Percentiles rank a stretch among this genome's conserved stretches.
Evolutionary conservation across 495 filamentous ascomycete genomes (phyloP).

Genomic region (Usnea hakonensis): DNA sequence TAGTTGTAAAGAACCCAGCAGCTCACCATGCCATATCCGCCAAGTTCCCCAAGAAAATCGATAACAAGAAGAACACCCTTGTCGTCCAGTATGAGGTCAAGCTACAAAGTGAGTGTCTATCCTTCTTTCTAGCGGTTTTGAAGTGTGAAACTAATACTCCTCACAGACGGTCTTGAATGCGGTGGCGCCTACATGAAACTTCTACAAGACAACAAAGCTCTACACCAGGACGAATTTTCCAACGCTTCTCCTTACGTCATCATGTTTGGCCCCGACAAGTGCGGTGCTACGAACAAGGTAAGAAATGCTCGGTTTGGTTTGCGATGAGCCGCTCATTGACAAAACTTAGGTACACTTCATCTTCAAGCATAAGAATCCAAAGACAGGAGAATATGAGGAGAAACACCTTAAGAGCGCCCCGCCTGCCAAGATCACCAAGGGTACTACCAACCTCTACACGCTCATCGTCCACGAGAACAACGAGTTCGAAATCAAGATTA

Average conservation of each 20-base stretch:
- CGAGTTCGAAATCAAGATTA: conserved; percentile 82
- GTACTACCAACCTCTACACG: conserved; percentile 82
- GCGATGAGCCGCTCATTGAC: not conserved
- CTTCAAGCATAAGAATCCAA: conserved; percentile 99
- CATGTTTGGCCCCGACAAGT: conserved; percentile 99
- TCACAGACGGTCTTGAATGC: conserved; percentile 83
- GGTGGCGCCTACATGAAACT: conserved; percentile 99
- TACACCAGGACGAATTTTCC: conserved; percentile 96
- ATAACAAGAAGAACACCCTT: conserved; percentile 92
- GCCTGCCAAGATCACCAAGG: conserved; percentile 76
- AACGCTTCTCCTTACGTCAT: conserved; percentile 96
- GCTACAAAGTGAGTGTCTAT: conserved; percentile 70
- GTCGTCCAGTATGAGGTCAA: conserved; percentile 99
- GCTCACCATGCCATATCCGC: conserved; percentile 99
- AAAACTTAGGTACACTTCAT: conserved; percentile 88
- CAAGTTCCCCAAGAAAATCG: conserved; percentile 93
- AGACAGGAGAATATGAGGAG: conserved; percentile 99
- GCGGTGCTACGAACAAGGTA: conserved; percentile 96
- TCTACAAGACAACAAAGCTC: conserved; percentile 92
- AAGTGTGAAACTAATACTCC: conserved; percentile 16
- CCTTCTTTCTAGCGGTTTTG: conserved; percentile 10
- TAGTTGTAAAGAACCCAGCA: conserved; percentile 93
- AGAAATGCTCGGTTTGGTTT: not conserved
- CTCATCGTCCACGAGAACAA: conserved; percentile 94
- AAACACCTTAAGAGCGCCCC: conserved; percentile 90